Conservation (phyloP, 495 filamentous ascomycete genomes). For the Trichoderma reesei region DNA sequence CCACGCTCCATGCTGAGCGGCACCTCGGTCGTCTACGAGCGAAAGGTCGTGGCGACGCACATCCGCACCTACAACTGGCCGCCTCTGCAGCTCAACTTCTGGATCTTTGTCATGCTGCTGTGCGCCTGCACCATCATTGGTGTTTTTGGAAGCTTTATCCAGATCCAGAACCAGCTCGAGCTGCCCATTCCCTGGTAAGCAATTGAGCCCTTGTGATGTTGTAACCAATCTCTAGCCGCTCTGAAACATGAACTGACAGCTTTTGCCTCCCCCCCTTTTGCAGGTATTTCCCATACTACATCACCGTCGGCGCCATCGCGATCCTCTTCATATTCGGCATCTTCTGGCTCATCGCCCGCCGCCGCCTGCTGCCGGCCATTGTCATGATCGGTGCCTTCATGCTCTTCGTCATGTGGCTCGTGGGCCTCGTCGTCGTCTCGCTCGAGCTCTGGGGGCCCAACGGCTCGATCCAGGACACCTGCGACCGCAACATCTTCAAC, state of each 20-base stretch:
- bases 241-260: slow-evolving; percentile 11
- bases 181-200: slow-evolving; percentile 84
- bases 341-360: slow-evolving; percentile 61
- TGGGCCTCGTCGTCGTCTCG: slow-evolving; percentile 79
- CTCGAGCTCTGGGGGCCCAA: slow-evolving; percentile 80
- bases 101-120: slow-evolving; percentile 80
- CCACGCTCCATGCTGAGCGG: slow-evolving; percentile 20
- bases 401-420: slow-evolving; percentile 84
- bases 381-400: slow-evolving; percentile 89
- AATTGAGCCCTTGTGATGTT: too few relatives aligned
- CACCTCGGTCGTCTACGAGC: slow-evolving; percentile 33
- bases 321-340: slow-evolving; percentile 66
- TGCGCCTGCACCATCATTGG: slow-evolving; percentile 72
- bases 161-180: slow-evolving; percentile 60
- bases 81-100: slow-evolving; percentile 81
- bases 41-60: slow-evolving; percentile 27
- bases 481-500: slow-evolving; percentile 59
- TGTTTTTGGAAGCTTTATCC: slow-evolving; percentile 76
- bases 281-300: slow-evolving; percentile 94
- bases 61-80: slow-evolving; percentile 86
- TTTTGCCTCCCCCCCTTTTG: background rate
- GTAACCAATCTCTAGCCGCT: too few relatives aligned
- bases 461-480: slow-evolving; percentile 69
- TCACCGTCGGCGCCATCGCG: slow-evolving; percentile 57
- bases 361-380: slow-evolving; percentile 77